A percentile compares a stretch with the other conserved stretches of the same genome.
Conservation (phyloP, 345 rosid genomes). For the Melaleuca alternifolia region DNA sequence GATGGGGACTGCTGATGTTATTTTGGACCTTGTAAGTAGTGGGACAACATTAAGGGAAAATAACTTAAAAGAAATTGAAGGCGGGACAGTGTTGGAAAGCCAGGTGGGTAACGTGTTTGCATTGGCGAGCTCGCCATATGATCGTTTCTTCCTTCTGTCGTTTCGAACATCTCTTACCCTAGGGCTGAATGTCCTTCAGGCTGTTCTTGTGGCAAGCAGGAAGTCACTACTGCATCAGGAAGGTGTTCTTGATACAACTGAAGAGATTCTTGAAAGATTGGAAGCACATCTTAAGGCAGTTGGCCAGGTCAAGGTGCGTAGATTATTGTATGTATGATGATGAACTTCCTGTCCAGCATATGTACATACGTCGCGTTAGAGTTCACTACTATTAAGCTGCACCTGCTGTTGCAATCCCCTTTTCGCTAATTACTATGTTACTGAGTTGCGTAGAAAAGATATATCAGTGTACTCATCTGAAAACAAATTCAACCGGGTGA, state of each 20-base stretch:
- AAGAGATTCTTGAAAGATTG: slow-evolving; percentile 89
- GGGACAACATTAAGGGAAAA: slow-evolving; percentile 88
- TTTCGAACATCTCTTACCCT: neutral
- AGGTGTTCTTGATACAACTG: slow-evolving; percentile 51
- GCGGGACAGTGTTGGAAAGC: slow-evolving; percentile 85
- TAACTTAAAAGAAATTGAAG: slow-evolving; percentile 91
- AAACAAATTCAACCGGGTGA: neutral
- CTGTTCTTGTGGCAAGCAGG: slow-evolving; percentile 78
- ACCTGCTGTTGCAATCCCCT: neutral
- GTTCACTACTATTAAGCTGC: neutral
- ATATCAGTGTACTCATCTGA: neutral
- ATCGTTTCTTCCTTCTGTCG: neutral
- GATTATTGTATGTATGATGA: neutral
- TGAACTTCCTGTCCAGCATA: neutral
- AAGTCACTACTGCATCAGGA: slow-evolving; percentile 57
- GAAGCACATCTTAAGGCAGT: slow-evolving; percentile 90
- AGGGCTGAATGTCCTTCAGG: slow-evolving; percentile 35
- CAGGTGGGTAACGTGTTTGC: slow-evolving; percentile 40
- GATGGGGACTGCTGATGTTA: slow-evolving; percentile 98
- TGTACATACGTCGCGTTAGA: neutral
- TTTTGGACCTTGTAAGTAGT: slow-evolving; percentile 97
- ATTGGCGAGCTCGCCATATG: neutral
- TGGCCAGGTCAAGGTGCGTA: slow-evolving; percentile 61
- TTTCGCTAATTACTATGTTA: neutral
- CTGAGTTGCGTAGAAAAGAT: neutral